Evolutionary conservation across 345 rosid species (phyloP).

Genomic region (Lepidium didymum): DNA sequence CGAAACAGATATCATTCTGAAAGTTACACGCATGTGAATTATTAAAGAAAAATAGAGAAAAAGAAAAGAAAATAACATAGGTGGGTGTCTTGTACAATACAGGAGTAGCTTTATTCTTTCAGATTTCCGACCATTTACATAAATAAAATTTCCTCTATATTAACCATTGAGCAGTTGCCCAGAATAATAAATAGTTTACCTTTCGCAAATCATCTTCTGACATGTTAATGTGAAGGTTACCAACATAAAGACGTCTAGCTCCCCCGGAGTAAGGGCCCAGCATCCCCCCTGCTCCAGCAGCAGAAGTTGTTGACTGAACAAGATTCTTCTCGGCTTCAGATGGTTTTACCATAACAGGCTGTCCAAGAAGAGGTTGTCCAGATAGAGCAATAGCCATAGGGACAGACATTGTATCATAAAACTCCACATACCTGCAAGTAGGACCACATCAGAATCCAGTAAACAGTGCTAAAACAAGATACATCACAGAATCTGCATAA

Average conservation of each 20-base stretch:
- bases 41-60: too few relatives aligned
- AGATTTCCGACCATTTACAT: not conserved
- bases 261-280: constrained; percentile 76
- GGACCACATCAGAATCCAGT: constrained; percentile 13
- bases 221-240: constrained; percentile 83
- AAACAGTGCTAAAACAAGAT: constrained; percentile 2
- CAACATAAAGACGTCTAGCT: constrained; percentile 89
- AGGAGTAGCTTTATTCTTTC: not conserved
- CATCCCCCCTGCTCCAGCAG: constrained; percentile 51
- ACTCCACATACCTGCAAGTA: constrained; percentile 75
- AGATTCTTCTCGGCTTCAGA: constrained; percentile 99
- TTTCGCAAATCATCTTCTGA: constrained; percentile 86
- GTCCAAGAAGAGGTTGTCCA: constrained; percentile 95
- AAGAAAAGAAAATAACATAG: too few relatives aligned
- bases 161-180: not conserved
- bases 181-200: constrained; percentile 29
- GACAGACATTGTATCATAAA: constrained; percentile 96
- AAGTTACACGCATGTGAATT: not conserved
- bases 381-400: constrained; percentile 99
- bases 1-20: not conserved
- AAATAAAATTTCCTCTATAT: not conserved
- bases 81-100: not conserved
- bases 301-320: constrained; percentile 81
- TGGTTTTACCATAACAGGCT: constrained; percentile 96
- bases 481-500: not conserved